Evolutionary conservation across 495 filamentous ascomycete species (phyloP).

Genomic region (Penicillium verhagenii): DNA sequence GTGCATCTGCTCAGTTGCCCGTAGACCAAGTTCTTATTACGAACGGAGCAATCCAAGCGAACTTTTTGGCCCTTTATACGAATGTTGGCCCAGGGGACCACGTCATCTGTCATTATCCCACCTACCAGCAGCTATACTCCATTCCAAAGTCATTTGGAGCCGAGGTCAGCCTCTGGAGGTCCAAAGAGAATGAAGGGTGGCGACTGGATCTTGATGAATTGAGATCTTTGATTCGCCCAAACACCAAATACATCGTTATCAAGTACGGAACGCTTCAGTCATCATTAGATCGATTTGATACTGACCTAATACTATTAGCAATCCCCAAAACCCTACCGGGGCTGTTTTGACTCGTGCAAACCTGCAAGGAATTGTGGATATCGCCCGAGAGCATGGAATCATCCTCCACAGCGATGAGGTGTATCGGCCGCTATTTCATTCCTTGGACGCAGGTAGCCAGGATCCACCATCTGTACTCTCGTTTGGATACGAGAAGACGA

Average conservation of each 20-base stretch:
- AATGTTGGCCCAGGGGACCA: constrained; percentile 77
- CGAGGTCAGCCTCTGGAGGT: constrained; percentile 75
- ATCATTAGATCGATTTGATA: neutral
- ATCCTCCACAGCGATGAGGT: constrained; percentile 78
- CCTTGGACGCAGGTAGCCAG: constrained; percentile 44
- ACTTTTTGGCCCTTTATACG: constrained; percentile 73
- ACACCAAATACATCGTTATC: constrained; percentile 70
- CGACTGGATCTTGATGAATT: constrained; percentile 64
- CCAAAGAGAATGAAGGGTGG: constrained; percentile 61
- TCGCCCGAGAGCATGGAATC: constrained; percentile 61
- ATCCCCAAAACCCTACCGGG: constrained; percentile 87
- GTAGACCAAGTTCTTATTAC: constrained; percentile 70
- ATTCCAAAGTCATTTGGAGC: constrained; percentile 76
- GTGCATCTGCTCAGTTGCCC: constrained; percentile 44
- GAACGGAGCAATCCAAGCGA: constrained; percentile 79
- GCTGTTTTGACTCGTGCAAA: constrained; percentile 59
- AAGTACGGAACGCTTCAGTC: constrained; percentile 41
- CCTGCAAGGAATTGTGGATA: constrained; percentile 59
- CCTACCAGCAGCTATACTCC: constrained; percentile 83
- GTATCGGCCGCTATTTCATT: constrained; percentile 83
- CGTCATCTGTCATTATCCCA: constrained; percentile 84
- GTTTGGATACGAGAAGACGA: constrained; percentile 64
- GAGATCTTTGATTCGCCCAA: constrained; percentile 61
- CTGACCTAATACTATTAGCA: constrained; percentile 39
- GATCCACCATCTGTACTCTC: constrained; percentile 66